phyloP scores from a whole-genome alignment of 805 yeast species.

The Vanderwaltozyma yarrowii region DNA sequence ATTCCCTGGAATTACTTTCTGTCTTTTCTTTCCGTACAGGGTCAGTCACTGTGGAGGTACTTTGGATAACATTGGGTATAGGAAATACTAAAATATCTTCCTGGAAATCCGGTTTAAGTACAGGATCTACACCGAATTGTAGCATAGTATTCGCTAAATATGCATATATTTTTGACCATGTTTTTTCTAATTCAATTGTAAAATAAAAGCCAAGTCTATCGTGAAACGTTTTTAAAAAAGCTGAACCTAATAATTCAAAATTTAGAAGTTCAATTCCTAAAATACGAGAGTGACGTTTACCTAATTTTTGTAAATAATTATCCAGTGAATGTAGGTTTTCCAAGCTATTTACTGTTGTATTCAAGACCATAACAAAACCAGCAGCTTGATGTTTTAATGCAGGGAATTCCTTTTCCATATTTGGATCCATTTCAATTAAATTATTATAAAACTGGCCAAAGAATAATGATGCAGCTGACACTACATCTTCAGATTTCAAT shows the following conservation, averaged over 20 bases:
- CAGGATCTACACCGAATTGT: conserved; percentile 38
- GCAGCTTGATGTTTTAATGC: conserved; percentile 70
- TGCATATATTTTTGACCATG: conserved; percentile 62
- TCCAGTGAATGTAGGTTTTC: conserved; percentile 50
- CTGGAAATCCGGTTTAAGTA: conserved; percentile 22
- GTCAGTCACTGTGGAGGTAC: neutral
- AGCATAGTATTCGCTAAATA: conserved; percentile 59
- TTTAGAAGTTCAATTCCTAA: conserved; percentile 61
- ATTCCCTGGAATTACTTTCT: no score
- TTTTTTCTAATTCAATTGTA: conserved; percentile 50
- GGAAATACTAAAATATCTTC: conserved; percentile 16
- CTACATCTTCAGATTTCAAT: neutral
- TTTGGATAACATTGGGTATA: conserved; percentile 10
- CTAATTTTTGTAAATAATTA: conserved; percentile 50
- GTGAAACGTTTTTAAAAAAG: conserved; percentile 55
- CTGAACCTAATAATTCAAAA: conserved; percentile 65
- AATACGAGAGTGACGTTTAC: conserved; percentile 66
- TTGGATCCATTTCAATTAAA: conserved; percentile 48
- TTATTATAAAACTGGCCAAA: conserved; percentile 71
- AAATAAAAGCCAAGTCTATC: conserved; percentile 48
- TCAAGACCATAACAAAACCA: conserved; percentile 68
- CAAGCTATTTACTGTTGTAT: conserved; percentile 53
- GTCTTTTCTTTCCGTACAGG: neutral
- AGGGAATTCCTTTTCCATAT: conserved; percentile 57
- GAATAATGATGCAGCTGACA: conserved; percentile 36